These are phyloP conservation scores for Prunus salicina DNA, from an alignment of 306 rosid genomes.

Conservation along the genomic window DNA sequence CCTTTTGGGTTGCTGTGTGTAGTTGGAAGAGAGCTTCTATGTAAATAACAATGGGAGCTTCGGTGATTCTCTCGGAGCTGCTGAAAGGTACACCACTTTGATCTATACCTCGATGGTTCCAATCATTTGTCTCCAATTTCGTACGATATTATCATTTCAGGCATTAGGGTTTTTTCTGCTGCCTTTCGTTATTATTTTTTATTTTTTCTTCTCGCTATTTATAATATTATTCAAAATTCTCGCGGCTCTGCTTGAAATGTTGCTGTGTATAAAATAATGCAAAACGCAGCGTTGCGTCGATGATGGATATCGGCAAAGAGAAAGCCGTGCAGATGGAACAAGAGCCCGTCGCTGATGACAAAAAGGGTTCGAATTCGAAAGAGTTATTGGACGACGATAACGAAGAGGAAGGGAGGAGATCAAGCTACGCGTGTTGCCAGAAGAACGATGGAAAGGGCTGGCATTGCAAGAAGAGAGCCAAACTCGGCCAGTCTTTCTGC, in stretches of 20 bases:
- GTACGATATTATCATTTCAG: neutral
- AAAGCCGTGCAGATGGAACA: slow-evolving; percentile 19
- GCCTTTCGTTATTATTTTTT: neutral
- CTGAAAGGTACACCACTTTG: slow-evolving; percentile 46
- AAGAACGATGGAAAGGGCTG: slow-evolving; percentile 35
- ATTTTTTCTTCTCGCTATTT: neutral
- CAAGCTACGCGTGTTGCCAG: slow-evolving; percentile 7
- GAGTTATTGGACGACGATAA: neutral
- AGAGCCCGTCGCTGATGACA: neutral
- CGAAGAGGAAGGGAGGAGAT: slow-evolving; percentile 2
- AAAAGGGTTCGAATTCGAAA: neutral
- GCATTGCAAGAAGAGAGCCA: slow-evolving; percentile 44
- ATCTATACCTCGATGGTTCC: slow-evolving; percentile 9
- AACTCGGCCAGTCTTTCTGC: slow-evolving; percentile 38
- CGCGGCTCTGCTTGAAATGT: neutral
- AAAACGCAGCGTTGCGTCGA: slow-evolving; percentile 47
- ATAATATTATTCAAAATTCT: neutral
- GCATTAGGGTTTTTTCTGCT: slow-evolving; percentile 55
- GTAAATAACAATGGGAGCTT: slow-evolving; percentile 32
- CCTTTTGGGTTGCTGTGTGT: neutral
- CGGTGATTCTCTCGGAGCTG: slow-evolving; percentile 53
- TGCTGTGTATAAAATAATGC: neutral
- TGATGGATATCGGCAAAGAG: slow-evolving; percentile 33
- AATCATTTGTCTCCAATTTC: neutral
- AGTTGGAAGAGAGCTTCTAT: slow-evolving; percentile 46